phyloP scores from a whole-genome alignment of 2,329 filamentous ascomycete genomes.

The Ceratocystiopsis sp. region DNA sequence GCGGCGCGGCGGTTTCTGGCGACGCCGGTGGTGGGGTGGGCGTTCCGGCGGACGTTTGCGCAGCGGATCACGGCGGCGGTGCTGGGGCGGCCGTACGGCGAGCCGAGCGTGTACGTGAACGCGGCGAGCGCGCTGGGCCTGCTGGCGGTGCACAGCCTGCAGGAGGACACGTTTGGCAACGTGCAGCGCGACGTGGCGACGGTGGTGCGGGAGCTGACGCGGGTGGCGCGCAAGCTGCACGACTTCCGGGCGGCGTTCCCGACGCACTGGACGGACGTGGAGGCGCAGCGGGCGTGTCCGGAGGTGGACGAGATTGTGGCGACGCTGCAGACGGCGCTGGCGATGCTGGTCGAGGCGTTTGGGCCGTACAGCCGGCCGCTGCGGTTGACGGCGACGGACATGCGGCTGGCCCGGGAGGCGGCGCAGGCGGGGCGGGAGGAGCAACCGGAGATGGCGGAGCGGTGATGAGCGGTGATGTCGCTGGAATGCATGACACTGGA shows the following conservation, averaged over 20 bases:
- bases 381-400: conserved; percentile 50
- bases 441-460: conserved; percentile 3
- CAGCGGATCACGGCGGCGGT: conserved; percentile 49
- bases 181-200: conserved; percentile 66
- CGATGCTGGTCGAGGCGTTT: conserved; percentile 52
- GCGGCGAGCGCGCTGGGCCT: conserved; percentile 52
- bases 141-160: conserved; percentile 55
- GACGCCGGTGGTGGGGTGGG: conserved; percentile 36
- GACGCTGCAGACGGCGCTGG: conserved; percentile 47
- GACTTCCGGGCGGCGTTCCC: conserved; percentile 41
- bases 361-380: conserved; percentile 57
- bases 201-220: conserved; percentile 58
- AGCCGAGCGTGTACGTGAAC: conserved; percentile 50
- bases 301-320: conserved; percentile 58
- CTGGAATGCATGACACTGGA: too few species aligned
- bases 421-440: conserved; percentile 12
- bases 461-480: too few species aligned
- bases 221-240: conserved; percentile 52
- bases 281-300: conserved; percentile 32
- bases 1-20: conserved; percentile 29
- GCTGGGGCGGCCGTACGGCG: conserved; percentile 56
- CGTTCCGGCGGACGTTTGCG: conserved; percentile 55
- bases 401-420: conserved; percentile 57
- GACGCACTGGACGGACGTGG: conserved; percentile 65
- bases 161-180: conserved; percentile 69